Evolutionary conservation across 345 rosid species (phyloP).

Genomic region (Salix exigua): DNA sequence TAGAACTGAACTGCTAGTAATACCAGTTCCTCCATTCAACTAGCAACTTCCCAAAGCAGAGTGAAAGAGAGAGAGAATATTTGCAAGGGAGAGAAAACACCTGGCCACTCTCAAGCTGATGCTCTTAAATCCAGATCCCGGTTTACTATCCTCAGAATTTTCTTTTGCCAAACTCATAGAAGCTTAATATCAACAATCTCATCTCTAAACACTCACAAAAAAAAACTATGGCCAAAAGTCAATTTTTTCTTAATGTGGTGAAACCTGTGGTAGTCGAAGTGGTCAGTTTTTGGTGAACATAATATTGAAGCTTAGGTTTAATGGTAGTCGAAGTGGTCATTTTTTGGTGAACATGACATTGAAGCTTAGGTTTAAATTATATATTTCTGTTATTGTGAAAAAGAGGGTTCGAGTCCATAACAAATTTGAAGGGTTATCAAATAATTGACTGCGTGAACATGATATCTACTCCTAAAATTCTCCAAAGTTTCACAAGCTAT

Average conservation of each 20-base stretch:
- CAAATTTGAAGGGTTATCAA: too few species aligned
- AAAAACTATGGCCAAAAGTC: neutral
- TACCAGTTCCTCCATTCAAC: neutral
- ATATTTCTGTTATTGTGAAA: too few species aligned
- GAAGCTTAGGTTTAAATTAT: too few species aligned
- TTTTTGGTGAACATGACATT: too few species aligned
- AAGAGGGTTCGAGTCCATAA: too few species aligned
- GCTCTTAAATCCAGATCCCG: neutral
- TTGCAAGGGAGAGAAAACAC: neutral
- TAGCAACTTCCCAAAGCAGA: neutral
- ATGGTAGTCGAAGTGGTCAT: too few species aligned
- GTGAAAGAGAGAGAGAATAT: neutral
- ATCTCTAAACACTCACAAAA: neutral
- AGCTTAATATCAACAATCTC: neutral
- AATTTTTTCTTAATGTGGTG: neutral
- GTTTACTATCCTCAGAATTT: neutral
- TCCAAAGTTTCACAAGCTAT: too few species aligned
- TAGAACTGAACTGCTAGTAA: neutral
- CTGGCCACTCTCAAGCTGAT: neutral
- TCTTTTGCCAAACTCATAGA: neutral
- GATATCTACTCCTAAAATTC: too few species aligned
- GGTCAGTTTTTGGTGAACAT: neutral
- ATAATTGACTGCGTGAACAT: too few species aligned
- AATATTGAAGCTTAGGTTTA: neutral
- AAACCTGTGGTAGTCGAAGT: neutral